These are phyloP conservation scores for Fomitopsis pinicola DNA, from an alignment of 1,284 basidiomycete species.

Conservation along the genomic window DNA sequence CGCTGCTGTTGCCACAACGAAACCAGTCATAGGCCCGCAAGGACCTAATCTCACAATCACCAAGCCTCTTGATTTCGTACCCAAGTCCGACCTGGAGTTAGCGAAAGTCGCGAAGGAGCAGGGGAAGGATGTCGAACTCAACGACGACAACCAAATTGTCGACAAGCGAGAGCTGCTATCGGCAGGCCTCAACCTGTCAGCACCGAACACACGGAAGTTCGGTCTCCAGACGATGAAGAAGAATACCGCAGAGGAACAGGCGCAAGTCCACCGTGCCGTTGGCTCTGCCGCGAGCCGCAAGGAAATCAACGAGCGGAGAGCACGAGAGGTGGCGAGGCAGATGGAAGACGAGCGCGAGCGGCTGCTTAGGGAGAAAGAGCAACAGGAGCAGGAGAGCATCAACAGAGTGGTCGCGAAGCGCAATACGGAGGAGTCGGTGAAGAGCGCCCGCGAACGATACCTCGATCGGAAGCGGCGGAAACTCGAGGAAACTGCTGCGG, in stretches of 20 bases:
- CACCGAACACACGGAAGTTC: conserved; percentile 69
- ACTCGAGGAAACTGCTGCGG: conserved; percentile 47
- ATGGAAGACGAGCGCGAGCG: conserved; percentile 68
- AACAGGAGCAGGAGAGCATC: conserved; percentile 53
- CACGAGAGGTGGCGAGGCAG: conserved; percentile 69
- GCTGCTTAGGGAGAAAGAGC: conserved; percentile 51
- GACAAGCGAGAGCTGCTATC: conserved; percentile 91
- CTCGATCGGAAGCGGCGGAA: conserved; percentile 76
- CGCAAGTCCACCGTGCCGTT: conserved; percentile 62
- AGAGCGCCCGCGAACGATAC: conserved; percentile 73
- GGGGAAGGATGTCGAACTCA: conserved; percentile 90
- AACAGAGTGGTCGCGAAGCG: conserved; percentile 57
- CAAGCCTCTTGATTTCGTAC: conserved; percentile 58
- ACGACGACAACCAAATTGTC: conserved; percentile 96
- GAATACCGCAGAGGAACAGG: conserved; percentile 28
- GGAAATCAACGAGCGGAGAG: conserved; percentile 80
- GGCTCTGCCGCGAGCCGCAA: conserved; percentile 73
- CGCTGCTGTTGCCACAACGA: conserved; percentile 53
- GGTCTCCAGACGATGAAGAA: conserved; percentile 35
- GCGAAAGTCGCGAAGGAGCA: conserved; percentile 63
- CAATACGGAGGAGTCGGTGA: conserved; percentile 68
- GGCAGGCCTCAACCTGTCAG: conserved; percentile 89
- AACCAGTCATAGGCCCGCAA: conserved; percentile 58
- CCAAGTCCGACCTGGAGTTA: conserved; percentile 66
- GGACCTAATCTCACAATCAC: conserved; percentile 68